Percentiles rank a stretch among this genome's conserved stretches.
These are phyloP conservation scores for Cytospora piceae DNA, from an alignment of 2,329 filamentous ascomycete species.

Conservation along the genomic window DNA sequence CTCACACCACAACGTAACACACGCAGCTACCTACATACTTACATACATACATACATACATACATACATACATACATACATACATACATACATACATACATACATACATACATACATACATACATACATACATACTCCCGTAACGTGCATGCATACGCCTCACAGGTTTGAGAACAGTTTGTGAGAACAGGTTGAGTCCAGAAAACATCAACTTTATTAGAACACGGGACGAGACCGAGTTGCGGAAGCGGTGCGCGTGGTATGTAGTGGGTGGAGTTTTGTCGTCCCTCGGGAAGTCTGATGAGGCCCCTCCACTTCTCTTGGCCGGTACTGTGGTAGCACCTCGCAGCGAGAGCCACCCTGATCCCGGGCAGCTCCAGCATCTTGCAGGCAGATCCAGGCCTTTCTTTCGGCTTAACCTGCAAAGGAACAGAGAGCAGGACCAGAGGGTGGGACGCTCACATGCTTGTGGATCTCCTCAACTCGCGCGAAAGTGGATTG, in stretches of 20 bases:
- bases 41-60: too few relatives aligned
- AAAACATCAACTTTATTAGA: slow-evolving; percentile 10
- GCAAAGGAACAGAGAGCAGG: slow-evolving; percentile 21
- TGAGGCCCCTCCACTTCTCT: slow-evolving; percentile 24
- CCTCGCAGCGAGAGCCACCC: slow-evolving; percentile 18
- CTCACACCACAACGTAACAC: background rate
- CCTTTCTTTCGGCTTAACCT: slow-evolving; percentile 31
- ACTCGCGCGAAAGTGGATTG: slow-evolving; percentile 29
- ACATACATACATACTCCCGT: too few relatives aligned
- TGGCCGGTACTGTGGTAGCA: slow-evolving; percentile 24
- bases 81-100: too few relatives aligned
- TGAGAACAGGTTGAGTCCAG: background rate
- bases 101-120: too few relatives aligned
- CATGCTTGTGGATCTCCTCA: slow-evolving; percentile 21
- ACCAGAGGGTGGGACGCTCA: slow-evolving; percentile 26
- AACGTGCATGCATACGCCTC: background rate
- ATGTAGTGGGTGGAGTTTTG: slow-evolving; percentile 15
- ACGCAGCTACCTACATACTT: background rate
- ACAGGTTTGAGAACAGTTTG: background rate
- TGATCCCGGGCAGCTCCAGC: slow-evolving; percentile 27
- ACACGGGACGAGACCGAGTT: slow-evolving; percentile 26
- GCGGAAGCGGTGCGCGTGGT: slow-evolving; percentile 23
- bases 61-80: too few relatives aligned
- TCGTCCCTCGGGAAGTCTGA: slow-evolving; percentile 21
- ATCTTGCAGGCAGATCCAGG: slow-evolving; percentile 25